Evolutionary conservation across 176 grass and related monocot genomes (phyloP).

Genomic region (Chrysopogon serrulatus): DNA sequence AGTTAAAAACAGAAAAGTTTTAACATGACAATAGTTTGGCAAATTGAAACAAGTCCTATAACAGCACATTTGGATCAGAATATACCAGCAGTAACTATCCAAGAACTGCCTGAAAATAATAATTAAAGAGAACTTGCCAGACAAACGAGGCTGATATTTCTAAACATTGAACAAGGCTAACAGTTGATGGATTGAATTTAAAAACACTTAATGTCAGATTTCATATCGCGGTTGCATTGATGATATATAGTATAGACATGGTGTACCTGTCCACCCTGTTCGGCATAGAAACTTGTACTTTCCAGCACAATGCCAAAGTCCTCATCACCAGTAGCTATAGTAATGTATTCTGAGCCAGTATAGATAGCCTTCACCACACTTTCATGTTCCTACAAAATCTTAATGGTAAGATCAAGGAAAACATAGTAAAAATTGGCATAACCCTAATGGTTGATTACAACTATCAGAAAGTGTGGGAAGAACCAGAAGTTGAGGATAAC

Average conservation of each 20-base stretch:
- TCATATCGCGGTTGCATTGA: background rate
- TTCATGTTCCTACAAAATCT: conserved; percentile 58
- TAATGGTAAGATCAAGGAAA: background rate
- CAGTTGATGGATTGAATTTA: background rate
- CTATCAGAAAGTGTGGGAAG: background rate
- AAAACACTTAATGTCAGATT: background rate
- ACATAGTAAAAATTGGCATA: background rate
- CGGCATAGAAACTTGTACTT: conserved; percentile 96
- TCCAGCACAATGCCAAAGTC: conserved; percentile 78
- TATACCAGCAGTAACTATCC: background rate
- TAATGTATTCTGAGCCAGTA: conserved; percentile 62
- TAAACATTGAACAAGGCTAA: background rate
- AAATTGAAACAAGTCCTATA: background rate
- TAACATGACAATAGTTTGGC: background rate
- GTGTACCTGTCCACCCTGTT: conserved; percentile 95
- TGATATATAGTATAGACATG: conserved; percentile 1
- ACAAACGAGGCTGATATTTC: background rate
- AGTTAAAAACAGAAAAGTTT: background rate
- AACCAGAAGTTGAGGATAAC: background rate
- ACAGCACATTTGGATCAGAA: background rate
- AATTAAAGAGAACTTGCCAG: background rate
- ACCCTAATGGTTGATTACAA: background rate
- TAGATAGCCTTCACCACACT: conserved; percentile 88
- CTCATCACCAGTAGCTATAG: conserved; percentile 36
- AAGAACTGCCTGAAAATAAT: background rate